Conservation (phyloP, 2,329 filamentous ascomycete species). For the Sclerotinia borealis region DNA sequence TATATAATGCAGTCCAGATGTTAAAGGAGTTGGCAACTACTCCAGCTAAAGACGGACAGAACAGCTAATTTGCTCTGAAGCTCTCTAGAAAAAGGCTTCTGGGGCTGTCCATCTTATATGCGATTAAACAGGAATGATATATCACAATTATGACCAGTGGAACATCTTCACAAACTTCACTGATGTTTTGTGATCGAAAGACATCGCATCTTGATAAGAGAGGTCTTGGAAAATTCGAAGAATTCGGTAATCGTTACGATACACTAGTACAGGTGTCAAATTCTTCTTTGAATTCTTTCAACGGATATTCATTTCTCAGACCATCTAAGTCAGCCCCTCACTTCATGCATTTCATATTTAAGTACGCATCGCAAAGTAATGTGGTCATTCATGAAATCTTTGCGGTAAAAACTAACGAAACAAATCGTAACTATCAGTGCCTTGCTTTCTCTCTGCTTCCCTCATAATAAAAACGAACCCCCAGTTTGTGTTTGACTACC, state of each 20-base stretch:
- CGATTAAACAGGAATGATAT: background rate
- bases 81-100: background rate
- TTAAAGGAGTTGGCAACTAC: background rate
- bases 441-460: background rate
- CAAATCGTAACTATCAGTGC: no score
- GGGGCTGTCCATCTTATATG: background rate
- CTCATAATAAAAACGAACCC: rapidly evolving
- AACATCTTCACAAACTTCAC: background rate
- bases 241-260: no score
- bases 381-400: background rate
- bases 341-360: background rate
- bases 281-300: no score
- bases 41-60: background rate
- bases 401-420: background rate
- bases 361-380: background rate
- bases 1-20: background rate
- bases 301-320: background rate
- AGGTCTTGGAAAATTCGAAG: no score
- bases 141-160: background rate
- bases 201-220: no score
- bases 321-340: no score
- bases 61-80: background rate
- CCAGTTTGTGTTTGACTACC: background rate
- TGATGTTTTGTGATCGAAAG: no score
- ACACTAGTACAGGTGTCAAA: no score